Conservation (phyloP, 805 yeast species). For the Zygotorulaspora florentina region DNA sequence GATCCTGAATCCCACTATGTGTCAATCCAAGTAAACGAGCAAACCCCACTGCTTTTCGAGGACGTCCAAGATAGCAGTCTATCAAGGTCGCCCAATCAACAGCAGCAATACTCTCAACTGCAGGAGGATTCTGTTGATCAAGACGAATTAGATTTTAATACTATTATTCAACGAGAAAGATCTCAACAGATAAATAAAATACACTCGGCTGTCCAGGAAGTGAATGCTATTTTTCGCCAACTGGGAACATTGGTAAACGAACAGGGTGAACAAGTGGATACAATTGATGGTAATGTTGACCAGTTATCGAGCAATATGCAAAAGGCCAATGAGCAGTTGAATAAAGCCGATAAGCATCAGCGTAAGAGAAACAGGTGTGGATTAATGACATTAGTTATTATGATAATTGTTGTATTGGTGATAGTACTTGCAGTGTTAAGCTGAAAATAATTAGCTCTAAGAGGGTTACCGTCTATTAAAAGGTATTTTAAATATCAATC, state of each 20-base stretch:
- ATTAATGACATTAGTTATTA: constrained; percentile 56
- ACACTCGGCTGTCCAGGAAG: constrained; percentile 75
- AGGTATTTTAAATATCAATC: not conserved
- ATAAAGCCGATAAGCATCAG: constrained; percentile 73
- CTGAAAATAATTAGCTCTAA: constrained; percentile 2
- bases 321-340: constrained; percentile 65
- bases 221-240: constrained; percentile 80
- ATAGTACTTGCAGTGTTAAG: constrained; percentile 48
- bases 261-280: constrained; percentile 81
- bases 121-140: constrained; percentile 38
- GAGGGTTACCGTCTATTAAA: not conserved
- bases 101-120: constrained; percentile 31
- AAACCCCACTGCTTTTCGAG: constrained; percentile 41
- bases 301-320: constrained; percentile 61
- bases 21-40: constrained; percentile 28
- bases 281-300: constrained; percentile 74
- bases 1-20: constrained; percentile 21
- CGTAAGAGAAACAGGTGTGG: constrained; percentile 67
- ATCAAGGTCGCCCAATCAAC: constrained; percentile 31
- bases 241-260: constrained; percentile 71
- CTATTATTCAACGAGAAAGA: constrained; percentile 63
- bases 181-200: constrained; percentile 68
- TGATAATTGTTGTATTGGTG: constrained; percentile 55
- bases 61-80: constrained; percentile 18
- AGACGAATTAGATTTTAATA: constrained; percentile 60